Evolutionary conservation across 2,329 filamentous ascomycete genomes (phyloP).

Genomic region (Calonectria hawksworthii): DNA sequence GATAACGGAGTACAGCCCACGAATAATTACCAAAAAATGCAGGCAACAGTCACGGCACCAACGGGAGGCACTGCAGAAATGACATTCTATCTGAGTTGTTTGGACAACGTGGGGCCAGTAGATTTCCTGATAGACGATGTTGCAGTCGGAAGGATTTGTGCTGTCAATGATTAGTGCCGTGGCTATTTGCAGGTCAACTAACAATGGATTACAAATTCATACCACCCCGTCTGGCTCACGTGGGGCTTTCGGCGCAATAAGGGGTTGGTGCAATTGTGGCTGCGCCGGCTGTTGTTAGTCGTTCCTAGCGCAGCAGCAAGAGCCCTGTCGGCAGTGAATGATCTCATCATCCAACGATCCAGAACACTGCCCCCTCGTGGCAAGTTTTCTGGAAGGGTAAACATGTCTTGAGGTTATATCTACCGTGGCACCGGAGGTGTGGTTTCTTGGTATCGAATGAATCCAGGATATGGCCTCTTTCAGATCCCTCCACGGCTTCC

Average conservation of each 20-base stretch:
- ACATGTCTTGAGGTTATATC: neutral
- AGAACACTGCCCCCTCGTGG: neutral
- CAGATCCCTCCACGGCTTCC: neutral
- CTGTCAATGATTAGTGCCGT: neutral
- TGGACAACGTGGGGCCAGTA: too few relatives aligned
- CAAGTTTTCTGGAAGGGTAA: neutral
- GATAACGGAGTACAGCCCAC: too few relatives aligned
- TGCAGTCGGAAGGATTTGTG: neutral
- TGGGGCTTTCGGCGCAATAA: neutral
- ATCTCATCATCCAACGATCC: neutral
- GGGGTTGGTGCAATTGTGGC: neutral
- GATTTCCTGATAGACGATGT: too few relatives aligned
- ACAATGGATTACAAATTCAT: neutral
- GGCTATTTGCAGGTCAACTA: neutral
- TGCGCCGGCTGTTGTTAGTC: neutral
- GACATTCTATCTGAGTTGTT: neutral
- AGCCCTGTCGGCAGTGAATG: neutral
- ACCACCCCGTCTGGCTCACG: neutral
- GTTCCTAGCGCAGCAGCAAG: neutral
- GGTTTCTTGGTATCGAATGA: neutral
- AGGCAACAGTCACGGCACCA: neutral
- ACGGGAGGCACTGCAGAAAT: neutral
- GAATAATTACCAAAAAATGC: neutral
- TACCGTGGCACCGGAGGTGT: neutral
- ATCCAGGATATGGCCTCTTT: neutral